Evolutionary conservation across 2,329 filamentous ascomycete genomes (phyloP), one percentile per base, ranked within the genome.

Genomic region (Aspergillus quadrilineatus): DNA sequence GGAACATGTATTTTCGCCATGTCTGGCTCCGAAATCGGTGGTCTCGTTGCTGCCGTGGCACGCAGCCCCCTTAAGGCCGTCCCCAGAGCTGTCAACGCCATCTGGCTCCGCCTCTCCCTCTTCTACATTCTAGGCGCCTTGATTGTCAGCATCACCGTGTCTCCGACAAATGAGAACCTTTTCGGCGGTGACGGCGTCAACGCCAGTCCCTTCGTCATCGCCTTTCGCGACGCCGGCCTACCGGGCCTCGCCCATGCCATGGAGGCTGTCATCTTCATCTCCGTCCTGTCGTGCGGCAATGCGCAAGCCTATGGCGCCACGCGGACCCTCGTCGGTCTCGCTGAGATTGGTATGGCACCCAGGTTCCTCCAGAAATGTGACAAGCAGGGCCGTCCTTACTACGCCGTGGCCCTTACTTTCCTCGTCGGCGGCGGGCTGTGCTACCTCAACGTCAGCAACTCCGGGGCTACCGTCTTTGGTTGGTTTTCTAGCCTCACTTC

Each of bases 371-470:
- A 59, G 26, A 68, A 64, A 17, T 71, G 71, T 5, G 73, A 77
- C 58, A 69, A 61, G 39, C 58, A 46, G 2, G 75, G 73, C 15
- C 74, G 74, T 4, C 75, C 75, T 0, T 70, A 83, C 34, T 73
- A 74, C 43, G 79, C 80, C 1, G 75, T 93, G 4, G 83, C 81
- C 1, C 80, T 84, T 22, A 78, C 92, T 28, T 78, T 93, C 10
- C 88, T 90, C 8, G 75, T 87, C 10, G 89, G 89, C 8, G 77
- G 93, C 12, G 77, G 71, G 0, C 71, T 79, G 4, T 65, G 69
- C 34, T 78, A 77, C 57, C 72, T 80, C 17, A 79, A 80, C 59
- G 74, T 77, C 28, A 70, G 55, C 63, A 67, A 77, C 57, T 73
- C 67, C 28, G 75, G 77, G 2, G 64, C 72, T 0, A 67, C 73